Evolutionary conservation across 116 monocot species (phyloP).

Genomic region (Phalaenopsis hybrid): DNA sequence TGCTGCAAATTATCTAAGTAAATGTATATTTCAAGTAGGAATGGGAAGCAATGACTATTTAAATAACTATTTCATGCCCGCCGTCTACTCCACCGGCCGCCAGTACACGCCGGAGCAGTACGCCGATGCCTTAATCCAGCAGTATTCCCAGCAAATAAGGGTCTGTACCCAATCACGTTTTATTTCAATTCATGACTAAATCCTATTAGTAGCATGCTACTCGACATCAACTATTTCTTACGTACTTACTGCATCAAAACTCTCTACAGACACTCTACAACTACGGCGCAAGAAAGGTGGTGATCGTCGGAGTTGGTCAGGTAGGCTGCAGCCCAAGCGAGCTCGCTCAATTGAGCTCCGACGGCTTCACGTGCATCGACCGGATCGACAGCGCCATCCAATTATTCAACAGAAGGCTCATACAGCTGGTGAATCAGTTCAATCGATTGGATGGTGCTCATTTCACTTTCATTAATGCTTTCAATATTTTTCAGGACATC

Average conservation of each 20-base stretch:
- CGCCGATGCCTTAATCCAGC: conserved; percentile 53
- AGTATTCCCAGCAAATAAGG: conserved; percentile 63
- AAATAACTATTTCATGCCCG: conserved; percentile 99
- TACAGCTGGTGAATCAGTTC: conserved; percentile 43
- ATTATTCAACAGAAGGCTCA: conserved; percentile 63
- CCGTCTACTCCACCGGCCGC: conserved; percentile 48
- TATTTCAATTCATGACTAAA: too few species aligned
- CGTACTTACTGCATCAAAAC: too few species aligned
- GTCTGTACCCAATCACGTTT: too few species aligned
- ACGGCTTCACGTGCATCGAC: conserved; percentile 60
- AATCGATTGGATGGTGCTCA: conserved; percentile 58
- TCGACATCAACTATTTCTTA: too few species aligned
- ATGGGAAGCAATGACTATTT: conserved; percentile 99
- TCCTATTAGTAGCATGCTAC: too few species aligned
- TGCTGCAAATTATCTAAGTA: conserved; percentile 62
- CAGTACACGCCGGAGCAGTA: conserved; percentile 68
- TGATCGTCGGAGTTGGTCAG: conserved; percentile 61
- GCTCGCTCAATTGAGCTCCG: conserved; percentile 54
- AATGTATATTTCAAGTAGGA: conserved; percentile 82
- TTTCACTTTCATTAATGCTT: conserved; percentile 83
- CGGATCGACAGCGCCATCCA: conserved; percentile 66
- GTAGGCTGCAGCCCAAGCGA: conserved; percentile 78
- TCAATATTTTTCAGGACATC: conserved; percentile 60
- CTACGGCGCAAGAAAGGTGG: conserved; percentile 83
- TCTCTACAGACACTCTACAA: conserved; percentile 43